Percentiles rank a stretch among this genome's conserved stretches.
Evolutionary conservation across 345 rosid species (phyloP).

Genomic region (Eutrema japonicum): DNA sequence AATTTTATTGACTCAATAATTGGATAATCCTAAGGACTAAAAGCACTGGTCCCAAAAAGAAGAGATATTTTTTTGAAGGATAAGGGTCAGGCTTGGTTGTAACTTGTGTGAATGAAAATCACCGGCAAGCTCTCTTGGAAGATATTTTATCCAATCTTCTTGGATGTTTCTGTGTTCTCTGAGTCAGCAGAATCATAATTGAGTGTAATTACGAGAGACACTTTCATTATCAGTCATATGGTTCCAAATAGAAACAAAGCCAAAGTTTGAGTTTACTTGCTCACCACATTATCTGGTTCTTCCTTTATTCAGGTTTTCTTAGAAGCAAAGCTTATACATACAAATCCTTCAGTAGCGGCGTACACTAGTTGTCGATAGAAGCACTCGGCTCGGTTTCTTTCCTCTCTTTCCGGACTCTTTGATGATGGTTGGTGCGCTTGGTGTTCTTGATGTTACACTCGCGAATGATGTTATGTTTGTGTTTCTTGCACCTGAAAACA

Average conservation of each 20-base stretch:
- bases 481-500: constrained; percentile 55
- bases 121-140: not conserved
- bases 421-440: constrained; percentile 51
- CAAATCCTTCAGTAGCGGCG: constrained; percentile 63
- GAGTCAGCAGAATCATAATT: constrained; percentile 26
- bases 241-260: constrained; percentile 23
- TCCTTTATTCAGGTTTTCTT: constrained; percentile 11
- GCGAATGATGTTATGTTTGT: constrained; percentile 73
- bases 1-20: constrained; percentile 10
- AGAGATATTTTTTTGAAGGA: constrained; percentile 30
- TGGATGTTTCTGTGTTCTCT: constrained; percentile 28
- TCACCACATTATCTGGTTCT: constrained; percentile 4
- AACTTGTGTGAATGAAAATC: constrained; percentile 35
- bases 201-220: not conserved
- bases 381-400: constrained; percentile 72
- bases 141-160: constrained; percentile 33
- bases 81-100: constrained; percentile 27
- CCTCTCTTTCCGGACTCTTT: constrained; percentile 79
- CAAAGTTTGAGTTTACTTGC: constrained; percentile 9
- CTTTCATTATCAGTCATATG: constrained; percentile 26
- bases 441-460: constrained; percentile 60
- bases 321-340: constrained; percentile 30
- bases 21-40: constrained; percentile 23
- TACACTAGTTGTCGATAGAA: constrained; percentile 81
- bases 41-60: constrained; percentile 19